These are phyloP conservation scores for Herpetomonas samuelpessoai DNA, from an alignment of 208 protist species.

Conservation along the genomic window DNA sequence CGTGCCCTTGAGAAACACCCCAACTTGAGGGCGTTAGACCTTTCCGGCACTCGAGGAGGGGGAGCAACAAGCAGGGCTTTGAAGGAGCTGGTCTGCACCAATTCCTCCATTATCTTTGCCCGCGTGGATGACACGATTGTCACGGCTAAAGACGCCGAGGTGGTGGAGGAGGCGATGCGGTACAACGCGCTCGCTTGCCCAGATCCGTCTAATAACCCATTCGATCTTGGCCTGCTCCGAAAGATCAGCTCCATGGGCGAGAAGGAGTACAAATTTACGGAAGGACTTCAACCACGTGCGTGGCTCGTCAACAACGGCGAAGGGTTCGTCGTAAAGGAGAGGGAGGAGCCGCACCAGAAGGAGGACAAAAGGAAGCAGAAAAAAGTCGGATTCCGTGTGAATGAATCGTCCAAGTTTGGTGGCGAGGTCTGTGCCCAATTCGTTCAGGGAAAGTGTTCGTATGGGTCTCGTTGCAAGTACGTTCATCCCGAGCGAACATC, in stretches of 20 bases:
- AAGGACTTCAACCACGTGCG: conserved; percentile 50
- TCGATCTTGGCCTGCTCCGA: conserved; percentile 67
- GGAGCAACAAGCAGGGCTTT: conserved; percentile 63
- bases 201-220: conserved; percentile 77
- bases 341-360: conserved; percentile 4
- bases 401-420: conserved; percentile 15
- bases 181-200: conserved; percentile 72
- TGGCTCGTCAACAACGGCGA: conserved; percentile 43
- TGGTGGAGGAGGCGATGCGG: conserved; percentile 57
- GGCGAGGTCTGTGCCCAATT: conserved; percentile 35
- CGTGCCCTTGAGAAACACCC: conserved; percentile 54
- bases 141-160: conserved; percentile 32
- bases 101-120: conserved; percentile 75
- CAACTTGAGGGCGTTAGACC: conserved; percentile 58
- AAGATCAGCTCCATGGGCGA: conserved; percentile 76
- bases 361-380: conserved; percentile 23
- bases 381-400: conserved; percentile 14
- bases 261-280: conserved; percentile 54
- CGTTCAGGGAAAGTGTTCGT: conserved; percentile 23
- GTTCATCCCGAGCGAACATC: conserved; percentile 30
- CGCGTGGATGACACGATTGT: conserved; percentile 63
- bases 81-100: conserved; percentile 59
- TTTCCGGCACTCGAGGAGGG: conserved; percentile 65
- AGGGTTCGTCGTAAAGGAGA: neutral
- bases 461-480: conserved; percentile 34